A percentile compares a stretch with the other conserved stretches of the same genome.
Conservation (phyloP, 495 filamentous ascomycete species). For the Aspergillus wentii region DNA sequence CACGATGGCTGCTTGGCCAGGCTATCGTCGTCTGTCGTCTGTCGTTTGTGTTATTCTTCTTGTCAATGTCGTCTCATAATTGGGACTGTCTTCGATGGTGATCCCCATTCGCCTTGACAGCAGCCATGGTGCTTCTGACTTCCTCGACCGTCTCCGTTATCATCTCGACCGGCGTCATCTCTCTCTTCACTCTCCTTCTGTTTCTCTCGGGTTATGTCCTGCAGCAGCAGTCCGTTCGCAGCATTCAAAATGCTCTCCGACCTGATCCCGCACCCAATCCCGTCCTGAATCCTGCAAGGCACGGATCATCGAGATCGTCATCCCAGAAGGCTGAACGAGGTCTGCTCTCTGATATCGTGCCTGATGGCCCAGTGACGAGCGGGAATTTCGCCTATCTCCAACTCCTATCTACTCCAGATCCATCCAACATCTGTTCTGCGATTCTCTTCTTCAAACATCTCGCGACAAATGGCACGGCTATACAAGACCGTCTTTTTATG, state of each 20-base stretch:
- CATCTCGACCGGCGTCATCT: conserved; percentile 42
- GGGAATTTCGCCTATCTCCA: conserved; percentile 44
- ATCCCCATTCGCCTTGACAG: too few relatives aligned
- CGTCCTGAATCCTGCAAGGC: conserved; percentile 10
- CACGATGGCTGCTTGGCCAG: too few relatives aligned
- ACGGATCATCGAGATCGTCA: conserved; percentile 15
- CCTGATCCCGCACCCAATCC: conserved; percentile 23
- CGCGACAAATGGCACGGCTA: conserved; percentile 25
- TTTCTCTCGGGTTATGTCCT: conserved; percentile 69
- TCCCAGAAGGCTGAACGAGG: conserved; percentile 16
- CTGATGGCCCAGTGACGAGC: conserved; percentile 1
- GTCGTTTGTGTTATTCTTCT: too few relatives aligned
- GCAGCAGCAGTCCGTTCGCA: conserved; percentile 63
- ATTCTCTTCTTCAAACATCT: conserved; percentile 42
- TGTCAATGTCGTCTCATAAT: too few relatives aligned
- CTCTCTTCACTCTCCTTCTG: conserved; percentile 58
- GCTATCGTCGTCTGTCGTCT: too few relatives aligned
- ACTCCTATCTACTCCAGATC: conserved; percentile 38
- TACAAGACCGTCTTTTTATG: conserved; percentile 47
- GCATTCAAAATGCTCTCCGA: conserved; percentile 55
- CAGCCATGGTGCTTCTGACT: conserved; percentile 41
- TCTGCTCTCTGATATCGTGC: conserved; percentile 5
- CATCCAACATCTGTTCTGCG: conserved; percentile 41
- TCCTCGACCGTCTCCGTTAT: conserved; percentile 42
- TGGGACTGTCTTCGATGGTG: too few relatives aligned